Base-by-base conservation (phyloP, 306 rosid genomes). In the Glycine latifolia region DNA sequence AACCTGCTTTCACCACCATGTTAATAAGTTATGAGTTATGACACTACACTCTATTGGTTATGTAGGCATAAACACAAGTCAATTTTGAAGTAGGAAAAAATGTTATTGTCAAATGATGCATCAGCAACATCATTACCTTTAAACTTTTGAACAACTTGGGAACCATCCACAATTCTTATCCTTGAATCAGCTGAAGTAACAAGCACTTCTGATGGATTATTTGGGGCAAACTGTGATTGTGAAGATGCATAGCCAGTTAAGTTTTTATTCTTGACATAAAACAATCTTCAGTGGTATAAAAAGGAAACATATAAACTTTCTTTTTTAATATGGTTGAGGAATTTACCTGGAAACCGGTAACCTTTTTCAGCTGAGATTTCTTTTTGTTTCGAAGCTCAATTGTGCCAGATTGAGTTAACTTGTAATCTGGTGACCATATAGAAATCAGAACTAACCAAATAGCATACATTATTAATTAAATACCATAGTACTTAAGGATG, bases 331-430 rank as follows among this genome's bases (percentile, higher is more conserved):
- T 15, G 59, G 31, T 26, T 26, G 31, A 1, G 31, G 41, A 5
- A 62, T 70, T 61, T 91, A 95, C 98, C 91, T 93, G 93, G 79
- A 95, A 91, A 37, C 99, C 99, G 11, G 97, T 95, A 53, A 95
- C 86, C 66, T 95, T 93, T 79, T 79, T 93, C 1, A 85, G 88
- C 2, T 62, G 84, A 76, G 76, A 47, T 85, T 90, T 91, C 86
- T 90, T 94, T 75, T 87, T 93, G 81, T 58, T 83, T 67, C 85
- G 87, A 44, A 91, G 50, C 47, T 91, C 95, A 83, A 95, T 73
- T 70, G 85, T 87, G 74, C 68, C 58, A 67, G 85, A 85, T 76
- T 88, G 98, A 86, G 73, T 82, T 85, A 95, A 81, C 80, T 88
- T 90, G 82, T 81, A 58, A 68, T 90, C 99, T 95, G 72, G 44